A percentile compares a stretch with the other conserved stretches of the same genome.
Evolutionary conservation across 2,329 filamentous ascomycete species (phyloP).

Genomic region (Myriosclerotinia duriaeana): DNA sequence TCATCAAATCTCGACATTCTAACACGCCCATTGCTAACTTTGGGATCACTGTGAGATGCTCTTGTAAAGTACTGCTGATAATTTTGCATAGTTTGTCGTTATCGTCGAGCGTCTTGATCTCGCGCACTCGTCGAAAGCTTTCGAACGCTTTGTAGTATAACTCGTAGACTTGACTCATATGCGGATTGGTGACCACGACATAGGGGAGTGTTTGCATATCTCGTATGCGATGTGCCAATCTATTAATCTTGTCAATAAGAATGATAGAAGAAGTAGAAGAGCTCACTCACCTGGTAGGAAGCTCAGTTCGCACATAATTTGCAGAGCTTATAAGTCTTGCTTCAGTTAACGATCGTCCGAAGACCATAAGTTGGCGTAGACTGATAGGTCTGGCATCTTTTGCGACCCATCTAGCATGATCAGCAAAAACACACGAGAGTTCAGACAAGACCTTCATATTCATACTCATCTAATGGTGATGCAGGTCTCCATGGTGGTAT

Average conservation of each 20-base stretch:
- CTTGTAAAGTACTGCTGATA: constrained; percentile 74
- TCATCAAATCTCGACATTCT: constrained; percentile 82
- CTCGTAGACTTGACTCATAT: constrained; percentile 94
- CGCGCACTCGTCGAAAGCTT: constrained; percentile 76
- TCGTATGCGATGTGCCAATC: constrained; percentile 87
- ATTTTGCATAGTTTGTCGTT: constrained; percentile 85
- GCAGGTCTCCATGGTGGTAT: constrained; percentile 59
- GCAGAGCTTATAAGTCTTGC: constrained; percentile 86
- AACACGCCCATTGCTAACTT: constrained; percentile 92
- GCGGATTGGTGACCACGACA: constrained; percentile 90
- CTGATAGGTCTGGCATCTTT: constrained; percentile 94
- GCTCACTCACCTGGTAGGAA: constrained; percentile 69
- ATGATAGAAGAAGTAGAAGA: background rate
- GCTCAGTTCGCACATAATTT: constrained; percentile 94
- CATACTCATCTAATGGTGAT: constrained; percentile 62
- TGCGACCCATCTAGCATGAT: constrained; percentile 73
- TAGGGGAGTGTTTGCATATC: constrained; percentile 98
- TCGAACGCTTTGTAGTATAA: constrained; percentile 98
- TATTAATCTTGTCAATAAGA: constrained; percentile 41
- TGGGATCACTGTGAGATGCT: constrained; percentile 91
- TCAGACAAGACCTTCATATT: constrained; percentile 36
- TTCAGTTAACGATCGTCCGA: constrained; percentile 90
- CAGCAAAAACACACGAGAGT: constrained; percentile 21
- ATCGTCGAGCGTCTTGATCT: constrained; percentile 82
- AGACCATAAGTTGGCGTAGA: constrained; percentile 93